Base-by-base conservation (phyloP, 495 filamentous ascomycete genomes). In the Podospora australis region DNA sequence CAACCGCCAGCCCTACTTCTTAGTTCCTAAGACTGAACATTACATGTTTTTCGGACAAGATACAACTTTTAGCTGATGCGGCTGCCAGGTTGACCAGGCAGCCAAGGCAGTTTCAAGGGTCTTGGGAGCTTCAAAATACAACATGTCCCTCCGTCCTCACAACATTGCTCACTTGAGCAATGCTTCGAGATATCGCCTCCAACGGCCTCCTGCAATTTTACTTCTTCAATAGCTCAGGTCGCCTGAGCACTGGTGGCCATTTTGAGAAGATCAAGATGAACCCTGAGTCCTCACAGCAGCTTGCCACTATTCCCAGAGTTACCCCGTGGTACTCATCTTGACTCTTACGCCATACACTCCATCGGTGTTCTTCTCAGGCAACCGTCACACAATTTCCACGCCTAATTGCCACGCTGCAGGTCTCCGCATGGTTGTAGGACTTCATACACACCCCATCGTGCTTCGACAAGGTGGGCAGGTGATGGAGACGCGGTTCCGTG, bases 71-170 rank as follows among this genome's bases (percentile, higher is more conserved):
- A 17, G 6, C 11, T 20, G 21, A 29, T 24, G 26, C 49, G 20
- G 39, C 28, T 13, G 19, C 14, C 24, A 20, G 36, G 26, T n/a
- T 21, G 34, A 14, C 43, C 43, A 52, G 43, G 43, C 49, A 52
- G 28, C 40, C 43, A 36, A 41, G 36, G 49, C 38, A 36, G 32
- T 36, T 17, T 36, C n/a, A n/a, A n/a, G n/a, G n/a, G n/a, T n/a
- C n/a, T n/a, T 16, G 32, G 9, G 32, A 6, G 11, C 1, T 13
- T 36, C n/a, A 36, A 16, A 36, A 36, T 6, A 36, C 32, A 36
- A 36, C 7, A 36, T 17, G 32, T 36, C 32, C n/a, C 32, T 36
- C 32, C 14, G 5, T 16, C 19, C n/a, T 36, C 14, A 17, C 14
- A 17, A 36, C 14, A 17, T 17, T 17, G 32, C 32, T 16, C 32